Evolutionary conservation across 768 basidiomycete genomes (phyloP).

Genomic region (Suillus cothurnatus): DNA sequence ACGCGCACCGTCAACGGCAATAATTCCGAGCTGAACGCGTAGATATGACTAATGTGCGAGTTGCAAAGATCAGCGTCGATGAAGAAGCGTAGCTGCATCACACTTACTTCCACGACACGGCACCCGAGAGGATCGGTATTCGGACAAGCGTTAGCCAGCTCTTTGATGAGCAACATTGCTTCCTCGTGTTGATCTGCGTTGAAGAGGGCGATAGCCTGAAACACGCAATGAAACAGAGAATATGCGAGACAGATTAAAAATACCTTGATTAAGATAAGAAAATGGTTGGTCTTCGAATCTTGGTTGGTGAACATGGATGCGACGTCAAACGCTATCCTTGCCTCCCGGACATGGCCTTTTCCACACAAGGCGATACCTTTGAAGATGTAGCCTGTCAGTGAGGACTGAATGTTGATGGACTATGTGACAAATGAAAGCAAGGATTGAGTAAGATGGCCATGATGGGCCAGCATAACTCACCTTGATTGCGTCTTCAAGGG

Average conservation of each 20-base stretch:
- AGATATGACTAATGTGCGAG: neutral
- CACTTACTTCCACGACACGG: neutral
- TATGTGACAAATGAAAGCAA: neutral
- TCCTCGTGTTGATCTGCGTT: neutral
- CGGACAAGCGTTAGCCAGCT: neutral
- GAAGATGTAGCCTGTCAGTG: neutral
- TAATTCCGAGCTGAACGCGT: neutral
- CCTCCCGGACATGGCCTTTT: neutral
- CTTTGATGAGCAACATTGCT: neutral
- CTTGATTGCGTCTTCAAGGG: neutral
- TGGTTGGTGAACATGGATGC: neutral
- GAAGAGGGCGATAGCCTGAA: neutral
- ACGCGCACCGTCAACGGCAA: neutral
- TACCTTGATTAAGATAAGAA: neutral
- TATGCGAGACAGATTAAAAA: neutral
- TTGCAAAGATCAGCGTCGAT: neutral
- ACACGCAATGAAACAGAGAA: neutral
- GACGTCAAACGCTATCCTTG: neutral
- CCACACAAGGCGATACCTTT: neutral
- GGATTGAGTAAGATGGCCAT: neutral
- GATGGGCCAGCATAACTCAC: neutral
- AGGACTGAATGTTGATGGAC: neutral
- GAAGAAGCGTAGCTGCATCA: neutral
- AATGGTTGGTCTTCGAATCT: neutral
- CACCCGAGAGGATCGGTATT: neutral